These are phyloP conservation scores for Chalciporus sp. DNA, from an alignment of 1,284 basidiomycete genomes.

Conservation along the genomic window DNA sequence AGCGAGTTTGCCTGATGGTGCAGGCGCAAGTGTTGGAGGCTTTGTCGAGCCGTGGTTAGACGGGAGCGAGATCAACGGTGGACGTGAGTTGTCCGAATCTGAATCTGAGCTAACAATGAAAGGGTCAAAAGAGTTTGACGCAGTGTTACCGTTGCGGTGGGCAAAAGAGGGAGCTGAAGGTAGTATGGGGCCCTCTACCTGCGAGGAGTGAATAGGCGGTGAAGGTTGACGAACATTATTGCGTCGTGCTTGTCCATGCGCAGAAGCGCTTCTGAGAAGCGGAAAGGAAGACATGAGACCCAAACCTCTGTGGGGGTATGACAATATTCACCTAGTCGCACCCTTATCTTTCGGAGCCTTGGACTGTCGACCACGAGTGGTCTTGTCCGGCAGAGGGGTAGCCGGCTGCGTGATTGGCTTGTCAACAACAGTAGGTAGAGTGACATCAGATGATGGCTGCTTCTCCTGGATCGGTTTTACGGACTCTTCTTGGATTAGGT, in stretches of 20 bases:
- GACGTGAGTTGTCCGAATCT: slow-evolving; percentile 34
- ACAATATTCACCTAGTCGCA: slow-evolving; percentile 29
- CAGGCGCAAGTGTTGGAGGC: slow-evolving; percentile 44
- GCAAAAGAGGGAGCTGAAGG: slow-evolving; percentile 35
- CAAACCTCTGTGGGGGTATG: background rate
- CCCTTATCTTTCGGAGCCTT: slow-evolving; percentile 36
- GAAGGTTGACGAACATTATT: slow-evolving; percentile 59
- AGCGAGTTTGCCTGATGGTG: slow-evolving; percentile 54
- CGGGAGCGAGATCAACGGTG: slow-evolving; percentile 19
- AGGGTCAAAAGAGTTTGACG: slow-evolving; percentile 56
- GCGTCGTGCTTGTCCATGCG: slow-evolving; percentile 50
- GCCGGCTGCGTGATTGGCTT: slow-evolving; percentile 28
- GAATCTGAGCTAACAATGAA: slow-evolving; percentile 50
- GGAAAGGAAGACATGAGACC: slow-evolving; percentile 13
- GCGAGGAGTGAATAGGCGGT: slow-evolving; percentile 58
- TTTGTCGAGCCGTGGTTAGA: slow-evolving; percentile 33
- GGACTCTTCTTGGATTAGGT: slow-evolving; percentile 25
- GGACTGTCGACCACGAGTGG: slow-evolving; percentile 30
- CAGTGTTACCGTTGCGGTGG: slow-evolving; percentile 31
- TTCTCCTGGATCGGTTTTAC: slow-evolving; percentile 19
- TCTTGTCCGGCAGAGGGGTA: slow-evolving; percentile 24
- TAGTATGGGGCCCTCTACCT: slow-evolving; percentile 53
- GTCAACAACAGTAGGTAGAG: slow-evolving; percentile 16
- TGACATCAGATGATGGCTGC: slow-evolving; percentile 7
- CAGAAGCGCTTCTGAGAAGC: slow-evolving; percentile 47